Evolutionary conservation across 2,329 filamentous ascomycete genomes (phyloP).

Genomic region (Penicillium expansum): DNA sequence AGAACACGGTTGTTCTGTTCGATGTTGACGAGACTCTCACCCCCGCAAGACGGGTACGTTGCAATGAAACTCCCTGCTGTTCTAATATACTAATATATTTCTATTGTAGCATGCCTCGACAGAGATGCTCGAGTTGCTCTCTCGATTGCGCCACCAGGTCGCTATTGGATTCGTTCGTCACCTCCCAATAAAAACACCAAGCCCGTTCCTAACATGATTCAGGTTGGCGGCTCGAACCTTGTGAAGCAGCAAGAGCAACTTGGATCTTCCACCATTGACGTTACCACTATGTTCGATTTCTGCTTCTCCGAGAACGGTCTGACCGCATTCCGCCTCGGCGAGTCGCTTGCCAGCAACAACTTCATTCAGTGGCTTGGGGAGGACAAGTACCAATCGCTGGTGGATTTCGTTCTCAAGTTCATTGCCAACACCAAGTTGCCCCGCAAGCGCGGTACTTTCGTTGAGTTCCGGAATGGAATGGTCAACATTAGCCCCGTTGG

Average conservation of each 20-base stretch:
- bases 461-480: constrained; percentile 66
- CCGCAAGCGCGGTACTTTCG: constrained; percentile 64
- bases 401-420: constrained; percentile 59
- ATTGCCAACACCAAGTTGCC: constrained; percentile 61
- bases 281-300: constrained; percentile 90
- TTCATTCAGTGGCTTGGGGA: constrained; percentile 95
- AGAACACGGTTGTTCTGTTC: constrained; percentile 92
- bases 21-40: constrained; percentile 95
- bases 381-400: constrained; percentile 63
- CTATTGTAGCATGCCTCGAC: constrained; percentile 61
- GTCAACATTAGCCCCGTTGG: constrained; percentile 64
- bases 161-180: constrained; percentile 34
- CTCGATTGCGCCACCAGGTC: constrained; percentile 65
- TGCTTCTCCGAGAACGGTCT: constrained; percentile 97
- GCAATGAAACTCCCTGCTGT: neutral
- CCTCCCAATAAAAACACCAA: neutral
- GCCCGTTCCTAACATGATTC: constrained; percentile 17
- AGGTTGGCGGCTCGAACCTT: constrained; percentile 84
- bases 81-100: constrained; percentile 5
- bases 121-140: constrained; percentile 80
- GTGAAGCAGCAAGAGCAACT: constrained; percentile 96
- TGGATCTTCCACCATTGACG: constrained; percentile 64
- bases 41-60: constrained; percentile 69
- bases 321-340: constrained; percentile 80
- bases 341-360: constrained; percentile 70